A percentile compares a stretch with the other conserved stretches of the same genome.
Conservation (phyloP, 805 yeast species). For the Phaffomyces thermotolerans region DNA sequence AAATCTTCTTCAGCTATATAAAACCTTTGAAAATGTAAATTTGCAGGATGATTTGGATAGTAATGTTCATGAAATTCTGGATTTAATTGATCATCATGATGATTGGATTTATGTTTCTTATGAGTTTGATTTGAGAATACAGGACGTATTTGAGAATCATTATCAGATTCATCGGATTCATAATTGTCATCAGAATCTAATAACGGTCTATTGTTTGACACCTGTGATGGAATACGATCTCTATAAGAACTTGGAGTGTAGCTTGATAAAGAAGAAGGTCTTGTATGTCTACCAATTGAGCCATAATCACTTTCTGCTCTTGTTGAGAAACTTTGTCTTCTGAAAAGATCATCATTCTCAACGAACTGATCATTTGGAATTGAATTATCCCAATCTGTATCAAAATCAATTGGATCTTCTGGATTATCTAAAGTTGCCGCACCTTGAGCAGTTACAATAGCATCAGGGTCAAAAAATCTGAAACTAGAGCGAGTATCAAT, state of each 20-base stretch:
- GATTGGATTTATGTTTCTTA: constrained; percentile 11
- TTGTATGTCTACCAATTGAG: constrained; percentile 15
- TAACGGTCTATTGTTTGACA: constrained; percentile 24
- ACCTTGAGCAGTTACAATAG: constrained; percentile 83
- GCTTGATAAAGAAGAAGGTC: constrained; percentile 25
- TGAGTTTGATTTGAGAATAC: constrained; percentile 15
- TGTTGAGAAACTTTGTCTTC: constrained; percentile 29
- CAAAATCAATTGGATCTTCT: constrained; percentile 51
- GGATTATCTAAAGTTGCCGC: constrained; percentile 66
- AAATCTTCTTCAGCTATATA: constrained; percentile 94
- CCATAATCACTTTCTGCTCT: constrained; percentile 19
- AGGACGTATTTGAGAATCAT: constrained; percentile 24
- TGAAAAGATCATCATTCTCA: constrained; percentile 26
- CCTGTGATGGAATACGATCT: constrained; percentile 33
- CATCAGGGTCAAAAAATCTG: constrained; percentile 76
- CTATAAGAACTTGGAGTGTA: constrained; percentile 29
- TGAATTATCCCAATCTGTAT: constrained; percentile 57
- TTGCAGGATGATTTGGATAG: constrained; percentile 37
- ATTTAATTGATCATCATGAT: constrained; percentile 13
- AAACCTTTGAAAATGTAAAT: constrained; percentile 61
- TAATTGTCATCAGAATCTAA: constrained; percentile 23
- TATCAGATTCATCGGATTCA: constrained; percentile 22
- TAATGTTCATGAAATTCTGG: constrained; percentile 37
- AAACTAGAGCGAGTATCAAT: constrained; percentile 40
- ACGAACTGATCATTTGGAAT: constrained; percentile 19